Conservation (phyloP, 257 asterid genomes). For the Ligustrum vulgare region DNA sequence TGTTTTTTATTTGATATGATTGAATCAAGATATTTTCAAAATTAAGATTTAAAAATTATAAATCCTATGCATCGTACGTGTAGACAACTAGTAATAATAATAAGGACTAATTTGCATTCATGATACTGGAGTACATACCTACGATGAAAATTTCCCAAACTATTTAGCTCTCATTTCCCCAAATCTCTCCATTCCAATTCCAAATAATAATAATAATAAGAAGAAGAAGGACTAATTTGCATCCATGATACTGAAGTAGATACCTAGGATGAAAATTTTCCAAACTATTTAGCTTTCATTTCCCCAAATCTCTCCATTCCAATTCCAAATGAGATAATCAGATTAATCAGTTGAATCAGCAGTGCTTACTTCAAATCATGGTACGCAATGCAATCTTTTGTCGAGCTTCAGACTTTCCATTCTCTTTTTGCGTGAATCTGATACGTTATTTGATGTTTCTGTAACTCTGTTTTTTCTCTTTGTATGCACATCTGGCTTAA, state of each 20-base stretch:
- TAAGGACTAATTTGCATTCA: too few species aligned
- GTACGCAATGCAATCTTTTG: background rate
- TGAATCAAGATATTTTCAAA: too few species aligned
- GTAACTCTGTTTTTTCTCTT: background rate
- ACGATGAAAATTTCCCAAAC: too few species aligned
- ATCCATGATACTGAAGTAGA: background rate
- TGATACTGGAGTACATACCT: too few species aligned
- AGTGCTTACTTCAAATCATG: background rate
- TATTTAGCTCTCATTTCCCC: too few species aligned
- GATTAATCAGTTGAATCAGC: background rate
- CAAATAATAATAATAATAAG: too few species aligned
- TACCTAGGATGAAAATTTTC: background rate
- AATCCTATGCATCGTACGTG: too few species aligned
- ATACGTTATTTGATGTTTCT: background rate
- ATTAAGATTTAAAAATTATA: too few species aligned
- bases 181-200: too few species aligned
- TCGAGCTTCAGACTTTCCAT: background rate
- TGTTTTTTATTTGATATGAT: too few species aligned
- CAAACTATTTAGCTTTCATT: background rate
- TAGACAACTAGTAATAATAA: too few species aligned
- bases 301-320: background rate
- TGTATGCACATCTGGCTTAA: background rate
- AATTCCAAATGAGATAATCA: background rate
- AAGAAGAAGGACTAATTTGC: background rate
- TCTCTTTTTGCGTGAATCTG: background rate